Conservation (phyloP, 2,329 filamentous ascomycete species). For the Phialophora chinensis region DNA sequence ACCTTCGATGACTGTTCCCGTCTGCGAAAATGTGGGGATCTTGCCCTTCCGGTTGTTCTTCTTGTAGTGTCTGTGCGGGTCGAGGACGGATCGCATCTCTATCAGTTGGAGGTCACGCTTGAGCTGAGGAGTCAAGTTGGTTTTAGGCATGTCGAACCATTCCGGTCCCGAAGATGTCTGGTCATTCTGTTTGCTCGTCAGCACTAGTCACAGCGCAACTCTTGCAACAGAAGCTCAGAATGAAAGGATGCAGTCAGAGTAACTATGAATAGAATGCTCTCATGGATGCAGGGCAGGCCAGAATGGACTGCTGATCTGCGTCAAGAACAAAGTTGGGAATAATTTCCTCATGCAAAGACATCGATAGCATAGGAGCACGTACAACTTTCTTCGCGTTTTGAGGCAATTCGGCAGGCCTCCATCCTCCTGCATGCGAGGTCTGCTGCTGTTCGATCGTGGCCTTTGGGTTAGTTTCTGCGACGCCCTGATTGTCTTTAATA, state of each 20-base stretch:
- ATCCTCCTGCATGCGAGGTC: conserved; percentile 54
- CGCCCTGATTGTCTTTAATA: conserved; percentile 54
- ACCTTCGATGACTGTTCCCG: conserved; percentile 86
- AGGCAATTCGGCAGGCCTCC: conserved; percentile 61
- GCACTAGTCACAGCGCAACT: conserved; percentile 27
- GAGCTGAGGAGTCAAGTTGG: conserved; percentile 79
- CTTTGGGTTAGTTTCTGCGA: conserved; percentile 60
- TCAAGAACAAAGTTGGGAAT: conserved; percentile 72
- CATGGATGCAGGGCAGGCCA: conserved; percentile 77
- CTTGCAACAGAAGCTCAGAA: conserved; percentile 24
- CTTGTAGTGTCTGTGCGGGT: conserved; percentile 89
- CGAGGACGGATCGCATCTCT: conserved; percentile 85
- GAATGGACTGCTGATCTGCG: conserved; percentile 76
- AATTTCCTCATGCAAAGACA: conserved; percentile 70
- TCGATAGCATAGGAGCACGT: conserved; percentile 40
- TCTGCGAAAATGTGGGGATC: conserved; percentile 82
- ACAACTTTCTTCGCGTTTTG: conserved; percentile 61
- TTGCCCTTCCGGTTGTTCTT: conserved; percentile 72
- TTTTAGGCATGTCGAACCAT: conserved; percentile 89
- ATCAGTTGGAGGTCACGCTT: conserved; percentile 89
- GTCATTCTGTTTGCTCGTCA: conserved; percentile 53
- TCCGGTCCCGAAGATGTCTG: conserved; percentile 72
- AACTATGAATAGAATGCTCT: conserved; percentile 72
- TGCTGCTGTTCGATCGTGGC: conserved; percentile 55
- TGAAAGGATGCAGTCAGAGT: conserved; percentile 60